Evolutionary conservation across 1,284 basidiomycete genomes (phyloP).

Genomic region (Xerocomus nothofagi): DNA sequence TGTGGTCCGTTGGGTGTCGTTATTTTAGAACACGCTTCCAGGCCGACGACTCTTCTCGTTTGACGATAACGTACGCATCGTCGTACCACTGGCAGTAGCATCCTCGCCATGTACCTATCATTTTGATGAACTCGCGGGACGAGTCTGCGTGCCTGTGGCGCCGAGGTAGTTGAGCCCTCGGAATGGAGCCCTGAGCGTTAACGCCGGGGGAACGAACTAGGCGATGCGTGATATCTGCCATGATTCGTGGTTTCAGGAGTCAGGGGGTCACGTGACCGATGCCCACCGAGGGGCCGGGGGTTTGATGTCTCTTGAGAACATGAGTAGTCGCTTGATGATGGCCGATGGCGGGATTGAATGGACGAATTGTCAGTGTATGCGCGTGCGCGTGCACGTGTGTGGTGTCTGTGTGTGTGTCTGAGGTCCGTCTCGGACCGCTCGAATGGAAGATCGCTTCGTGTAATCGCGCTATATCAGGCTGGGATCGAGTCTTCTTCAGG

Average conservation of each 20-base stretch:
- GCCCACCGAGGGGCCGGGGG: not conserved
- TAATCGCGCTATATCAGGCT: too few relatives aligned
- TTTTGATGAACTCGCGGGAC: too few relatives aligned
- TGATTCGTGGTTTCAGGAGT: not conserved
- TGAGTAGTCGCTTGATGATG: not conserved
- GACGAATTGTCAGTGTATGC: not conserved
- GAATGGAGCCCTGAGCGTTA: not conserved
- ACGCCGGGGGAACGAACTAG: too few relatives aligned
- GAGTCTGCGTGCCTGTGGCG: too few relatives aligned
- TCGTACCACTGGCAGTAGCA: too few relatives aligned
- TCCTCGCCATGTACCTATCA: not conserved
- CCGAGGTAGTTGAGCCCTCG: not conserved
- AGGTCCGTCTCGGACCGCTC: not conserved
- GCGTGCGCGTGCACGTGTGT: too few relatives aligned
- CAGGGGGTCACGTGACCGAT: not conserved
- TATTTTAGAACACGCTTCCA: not conserved
- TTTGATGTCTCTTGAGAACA: not conserved
- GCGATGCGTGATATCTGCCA: not conserved
- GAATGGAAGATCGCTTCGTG: not conserved
- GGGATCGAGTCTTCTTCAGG: too few relatives aligned
- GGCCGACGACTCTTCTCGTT: too few relatives aligned
- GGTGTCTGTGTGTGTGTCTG: not conserved
- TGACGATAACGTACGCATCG: not conserved
- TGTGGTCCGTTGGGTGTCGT: not conserved
- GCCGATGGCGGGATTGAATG: not conserved